A percentile compares a stretch with the other conserved stretches of the same genome.
Conservation (phyloP, 1,284 basidiomycete genomes). For the Golubevia sp. region DNA sequence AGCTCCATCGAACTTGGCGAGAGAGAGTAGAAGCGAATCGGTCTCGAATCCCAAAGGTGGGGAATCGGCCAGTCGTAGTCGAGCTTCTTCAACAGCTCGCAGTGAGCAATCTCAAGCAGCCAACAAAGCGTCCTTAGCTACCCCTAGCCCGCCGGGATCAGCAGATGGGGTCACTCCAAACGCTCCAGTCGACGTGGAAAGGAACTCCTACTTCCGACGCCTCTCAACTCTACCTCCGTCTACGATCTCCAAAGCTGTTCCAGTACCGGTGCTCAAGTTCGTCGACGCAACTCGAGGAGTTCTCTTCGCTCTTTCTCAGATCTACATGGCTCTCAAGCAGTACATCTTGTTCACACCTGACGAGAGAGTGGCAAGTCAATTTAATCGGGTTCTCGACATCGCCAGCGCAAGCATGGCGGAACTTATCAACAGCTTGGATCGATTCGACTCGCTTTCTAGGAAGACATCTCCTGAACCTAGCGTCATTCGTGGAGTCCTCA, state of each 20-base stretch:
- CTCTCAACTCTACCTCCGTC: constrained; percentile 75
- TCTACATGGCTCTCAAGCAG: constrained; percentile 86
- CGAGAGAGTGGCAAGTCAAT: constrained; percentile 79
- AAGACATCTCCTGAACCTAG: constrained; percentile 71
- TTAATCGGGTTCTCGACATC: constrained; percentile 82
- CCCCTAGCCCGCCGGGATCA: no score
- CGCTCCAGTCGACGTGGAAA: no score
- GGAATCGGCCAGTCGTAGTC: no score
- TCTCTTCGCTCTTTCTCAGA: constrained; percentile 88
- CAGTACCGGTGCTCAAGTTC: constrained; percentile 73
- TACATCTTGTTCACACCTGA: constrained; percentile 84
- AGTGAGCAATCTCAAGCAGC: no score
- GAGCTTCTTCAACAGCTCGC: no score
- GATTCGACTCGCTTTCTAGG: constrained; percentile 83
- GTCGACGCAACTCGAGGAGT: constrained; percentile 88
- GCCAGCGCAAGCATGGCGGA: constrained; percentile 80
- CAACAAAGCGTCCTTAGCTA: no score
- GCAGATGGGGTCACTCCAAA: no score
- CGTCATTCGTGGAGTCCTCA: constrained; percentile 78
- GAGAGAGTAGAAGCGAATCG: no score
- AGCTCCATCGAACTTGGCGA: no score
- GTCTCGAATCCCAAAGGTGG: no score
- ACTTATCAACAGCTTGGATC: constrained; percentile 85
- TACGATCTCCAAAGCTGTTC: constrained; percentile 73
- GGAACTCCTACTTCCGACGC: constrained; percentile 76